Evolutionary conservation across 2,329 filamentous ascomycete species (phyloP).

Genomic region (Cordyceps javanica): DNA sequence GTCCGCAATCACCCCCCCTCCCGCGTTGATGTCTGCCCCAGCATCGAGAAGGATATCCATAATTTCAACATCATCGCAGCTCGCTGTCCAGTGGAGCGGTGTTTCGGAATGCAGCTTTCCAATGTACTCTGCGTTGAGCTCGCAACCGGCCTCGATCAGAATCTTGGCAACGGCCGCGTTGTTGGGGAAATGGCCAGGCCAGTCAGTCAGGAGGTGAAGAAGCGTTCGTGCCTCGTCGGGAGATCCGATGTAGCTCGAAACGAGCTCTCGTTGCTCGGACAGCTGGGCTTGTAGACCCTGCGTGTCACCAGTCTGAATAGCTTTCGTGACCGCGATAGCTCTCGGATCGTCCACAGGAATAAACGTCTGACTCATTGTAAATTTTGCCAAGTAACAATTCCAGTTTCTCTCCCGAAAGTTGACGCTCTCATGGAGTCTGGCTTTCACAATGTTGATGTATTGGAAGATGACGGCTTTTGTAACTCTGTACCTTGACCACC

Average conservation of each 20-base stretch:
- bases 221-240: constrained; percentile 11
- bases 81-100: constrained; percentile 16
- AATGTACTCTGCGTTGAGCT: constrained; percentile 14
- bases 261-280: constrained; percentile 8
- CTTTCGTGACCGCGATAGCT: constrained; percentile 6
- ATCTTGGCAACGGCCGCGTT: not conserved
- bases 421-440: not conserved
- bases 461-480: not conserved
- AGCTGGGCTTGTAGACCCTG: constrained; percentile 8
- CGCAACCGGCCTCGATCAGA: constrained; percentile 12
- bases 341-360: constrained; percentile 7
- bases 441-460: not conserved
- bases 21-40: constrained; percentile 17
- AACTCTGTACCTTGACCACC: not conserved
- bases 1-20: constrained; percentile 15
- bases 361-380: not conserved
- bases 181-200: constrained; percentile 15
- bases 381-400: fast-evolving
- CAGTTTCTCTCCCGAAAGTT: not conserved
- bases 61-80: constrained; percentile 15
- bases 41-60: constrained; percentile 17
- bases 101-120: constrained; percentile 15
- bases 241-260: constrained; percentile 11
- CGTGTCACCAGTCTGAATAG: constrained; percentile 13
- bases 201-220: constrained; percentile 16